phyloP scores from a whole-genome alignment of 1,139 yeast genomes.

The Debaryomycetaceae sp. region DNA sequence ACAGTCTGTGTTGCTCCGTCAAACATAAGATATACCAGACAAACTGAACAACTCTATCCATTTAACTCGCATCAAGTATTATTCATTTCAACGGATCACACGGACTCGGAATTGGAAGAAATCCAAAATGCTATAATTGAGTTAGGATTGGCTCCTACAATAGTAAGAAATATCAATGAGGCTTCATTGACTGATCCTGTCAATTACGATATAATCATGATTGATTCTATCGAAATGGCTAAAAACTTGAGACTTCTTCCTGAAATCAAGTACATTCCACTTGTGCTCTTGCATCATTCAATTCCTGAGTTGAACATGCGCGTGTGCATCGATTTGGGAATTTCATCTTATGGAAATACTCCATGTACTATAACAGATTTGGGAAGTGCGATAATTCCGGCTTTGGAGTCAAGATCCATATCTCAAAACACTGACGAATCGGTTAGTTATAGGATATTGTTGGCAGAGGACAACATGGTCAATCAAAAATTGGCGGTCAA shows the following conservation, averaged over 20 bases:
- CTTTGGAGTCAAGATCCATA: slow-evolving; percentile 76
- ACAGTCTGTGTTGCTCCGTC: slow-evolving; percentile 79
- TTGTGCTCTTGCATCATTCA: slow-evolving; percentile 69
- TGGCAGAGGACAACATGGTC: slow-evolving; percentile 85
- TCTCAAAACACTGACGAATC: slow-evolving; percentile 80
- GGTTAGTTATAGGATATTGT: slow-evolving; percentile 65
- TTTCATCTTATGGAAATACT: slow-evolving; percentile 82
- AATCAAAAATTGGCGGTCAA: slow-evolving; percentile 84
- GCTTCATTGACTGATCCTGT: slow-evolving; percentile 53
- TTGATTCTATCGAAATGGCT: slow-evolving; percentile 75
- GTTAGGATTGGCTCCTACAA: slow-evolving; percentile 46
- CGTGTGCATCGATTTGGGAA: slow-evolving; percentile 79
- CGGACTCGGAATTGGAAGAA: slow-evolving; percentile 46
- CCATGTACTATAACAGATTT: slow-evolving; percentile 81
- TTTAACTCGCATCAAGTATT: slow-evolving; percentile 68
- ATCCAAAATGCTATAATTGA: slow-evolving; percentile 38
- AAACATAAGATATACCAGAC: slow-evolving; percentile 57
- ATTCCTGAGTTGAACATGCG: slow-evolving; percentile 79
- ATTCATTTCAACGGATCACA: slow-evolving; percentile 66
- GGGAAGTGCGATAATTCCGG: slow-evolving; percentile 81
- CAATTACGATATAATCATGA: slow-evolving; percentile 74
- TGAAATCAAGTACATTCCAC: slow-evolving; percentile 71
- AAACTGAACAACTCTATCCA: slow-evolving; percentile 69
- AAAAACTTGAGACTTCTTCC: slow-evolving; percentile 62
- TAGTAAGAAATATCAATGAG: slow-evolving; percentile 50